Evolutionary conservation across 129 eudicot species (phyloP).

Genomic region (Centella asiatica): DNA sequence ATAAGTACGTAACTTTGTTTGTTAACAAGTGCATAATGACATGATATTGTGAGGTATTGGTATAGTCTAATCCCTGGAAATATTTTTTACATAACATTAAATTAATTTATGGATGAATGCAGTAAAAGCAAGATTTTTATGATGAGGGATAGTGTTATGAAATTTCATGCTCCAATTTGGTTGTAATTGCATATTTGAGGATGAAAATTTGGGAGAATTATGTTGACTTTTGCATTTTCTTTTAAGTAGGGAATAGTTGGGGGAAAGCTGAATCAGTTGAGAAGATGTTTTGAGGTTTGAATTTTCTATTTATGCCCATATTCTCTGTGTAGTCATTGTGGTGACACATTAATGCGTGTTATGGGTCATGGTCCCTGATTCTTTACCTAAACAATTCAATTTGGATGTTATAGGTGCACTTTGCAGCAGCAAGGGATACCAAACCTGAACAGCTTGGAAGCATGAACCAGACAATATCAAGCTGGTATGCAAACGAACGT

Average conservation of each 20-base stretch:
- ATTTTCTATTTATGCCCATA: constrained; percentile 2
- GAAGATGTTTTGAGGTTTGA: constrained; percentile 84
- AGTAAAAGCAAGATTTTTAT: too few relatives aligned
- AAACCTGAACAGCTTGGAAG: constrained; percentile 74
- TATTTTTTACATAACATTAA: too few relatives aligned
- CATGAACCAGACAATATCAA: constrained; percentile 59
- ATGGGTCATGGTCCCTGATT: too few relatives aligned
- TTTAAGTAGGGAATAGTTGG: constrained; percentile 58
- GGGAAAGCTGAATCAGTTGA: constrained; percentile 89
- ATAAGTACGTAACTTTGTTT: too few relatives aligned
- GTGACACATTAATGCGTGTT: too few relatives aligned
- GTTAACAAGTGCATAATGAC: too few relatives aligned
- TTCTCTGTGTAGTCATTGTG: too few relatives aligned
- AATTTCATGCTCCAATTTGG: too few relatives aligned
- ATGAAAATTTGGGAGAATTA: not conserved
- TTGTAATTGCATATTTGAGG: not conserved
- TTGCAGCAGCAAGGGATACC: constrained; percentile 95
- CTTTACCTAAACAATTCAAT: not conserved
- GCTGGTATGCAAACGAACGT: constrained; percentile 55
- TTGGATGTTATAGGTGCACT: constrained; percentile 59
- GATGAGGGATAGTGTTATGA: too few relatives aligned
- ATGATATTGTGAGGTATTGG: too few relatives aligned
- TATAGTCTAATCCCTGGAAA: too few relatives aligned
- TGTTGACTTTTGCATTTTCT: constrained; percentile 7
- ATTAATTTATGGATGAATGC: too few relatives aligned